A percentile compares a stretch with the other conserved stretches of the same genome.
phyloP scores from a whole-genome alignment of 1,284 basidiomycete species.

The Calocybe gambosa region DNA sequence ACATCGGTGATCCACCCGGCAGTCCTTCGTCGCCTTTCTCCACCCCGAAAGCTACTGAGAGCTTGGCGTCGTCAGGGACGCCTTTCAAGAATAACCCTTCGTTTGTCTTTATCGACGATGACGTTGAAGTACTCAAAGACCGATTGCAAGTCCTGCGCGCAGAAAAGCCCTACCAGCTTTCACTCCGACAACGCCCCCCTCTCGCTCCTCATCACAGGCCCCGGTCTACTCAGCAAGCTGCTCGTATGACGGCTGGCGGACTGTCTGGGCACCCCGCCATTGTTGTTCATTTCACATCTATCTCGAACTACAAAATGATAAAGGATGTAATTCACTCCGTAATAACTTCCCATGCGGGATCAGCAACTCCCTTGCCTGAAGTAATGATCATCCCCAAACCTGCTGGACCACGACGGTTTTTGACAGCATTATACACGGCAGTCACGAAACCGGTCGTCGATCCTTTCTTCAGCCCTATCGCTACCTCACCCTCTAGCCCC shows the following conservation, averaged over 20 bases:
- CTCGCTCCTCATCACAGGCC: slow-evolving; percentile 65
- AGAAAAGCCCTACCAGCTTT: slow-evolving; percentile 44
- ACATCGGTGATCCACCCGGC: slow-evolving; percentile 10
- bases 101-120: slow-evolving; percentile 88
- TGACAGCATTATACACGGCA: slow-evolving; percentile 86
- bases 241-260: slow-evolving; percentile 42
- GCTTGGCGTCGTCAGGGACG: slow-evolving; percentile 3
- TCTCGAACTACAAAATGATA: slow-evolving; percentile 82
- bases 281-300: slow-evolving; percentile 86
- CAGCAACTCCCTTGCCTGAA: slow-evolving; percentile 54
- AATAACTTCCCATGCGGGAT: slow-evolving; percentile 39
- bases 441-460: slow-evolving; percentile 81
- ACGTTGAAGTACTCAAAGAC: slow-evolving; percentile 68
- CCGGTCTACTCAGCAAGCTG: slow-evolving; percentile 71
- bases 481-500: slow-evolving; percentile 82
- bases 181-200: slow-evolving; percentile 72
- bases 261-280: slow-evolving; percentile 40
- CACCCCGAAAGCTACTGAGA: slow-evolving; percentile 6
- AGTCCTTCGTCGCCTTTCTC: slow-evolving; percentile 12
- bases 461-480: slow-evolving; percentile 87
- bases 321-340: slow-evolving; percentile 80
- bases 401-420: slow-evolving; percentile 83
- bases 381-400: slow-evolving; percentile 95
- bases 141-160: slow-evolving; percentile 60
- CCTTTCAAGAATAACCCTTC: slow-evolving; percentile 25